Percentiles rank a stretch among this genome's conserved stretches.
Conservation (phyloP, 2,329 filamentous ascomycete genomes). For the Dactylellina haptotyla region DNA sequence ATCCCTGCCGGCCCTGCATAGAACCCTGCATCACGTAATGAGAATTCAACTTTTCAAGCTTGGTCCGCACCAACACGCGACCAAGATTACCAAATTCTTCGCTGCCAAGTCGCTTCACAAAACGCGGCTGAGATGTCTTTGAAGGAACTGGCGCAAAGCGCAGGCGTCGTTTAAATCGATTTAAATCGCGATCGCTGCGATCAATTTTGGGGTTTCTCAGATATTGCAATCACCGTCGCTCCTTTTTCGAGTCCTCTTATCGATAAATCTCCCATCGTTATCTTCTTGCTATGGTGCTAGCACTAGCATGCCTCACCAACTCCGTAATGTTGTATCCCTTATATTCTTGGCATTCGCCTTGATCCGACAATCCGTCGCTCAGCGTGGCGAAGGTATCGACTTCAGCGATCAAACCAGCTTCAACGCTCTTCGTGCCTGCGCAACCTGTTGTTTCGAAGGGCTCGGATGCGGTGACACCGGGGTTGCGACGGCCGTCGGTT, state of each 20-base stretch:
- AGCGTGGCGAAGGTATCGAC: not conserved
- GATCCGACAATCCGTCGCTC: not conserved
- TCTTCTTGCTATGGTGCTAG: not conserved
- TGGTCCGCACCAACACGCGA: not conserved
- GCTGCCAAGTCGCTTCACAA: slow-evolving; percentile 8
- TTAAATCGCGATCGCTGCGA: not conserved
- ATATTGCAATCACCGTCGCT: not conserved
- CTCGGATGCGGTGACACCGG: not conserved
- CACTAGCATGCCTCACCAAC: not conserved
- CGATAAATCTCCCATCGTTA: not conserved
- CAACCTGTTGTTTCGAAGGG: slow-evolving; percentile 5
- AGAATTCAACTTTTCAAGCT: no score
- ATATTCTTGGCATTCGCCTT: not conserved
- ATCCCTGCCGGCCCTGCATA: no score
- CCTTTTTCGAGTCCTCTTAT: not conserved
- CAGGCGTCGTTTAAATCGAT: not conserved
- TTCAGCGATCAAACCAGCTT: slow-evolving; percentile 3
- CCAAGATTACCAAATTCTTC: not conserved
- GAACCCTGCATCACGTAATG: no score
- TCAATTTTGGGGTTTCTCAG: no score
- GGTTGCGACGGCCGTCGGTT: slow-evolving; percentile 2
- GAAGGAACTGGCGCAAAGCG: not conserved
- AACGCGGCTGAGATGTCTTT: not conserved
- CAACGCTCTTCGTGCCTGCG: not conserved
- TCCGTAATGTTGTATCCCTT: not conserved